These are phyloP conservation scores for Rhizopogon rudus DNA, from an alignment of 768 basidiomycete species.

Conservation along the genomic window DNA sequence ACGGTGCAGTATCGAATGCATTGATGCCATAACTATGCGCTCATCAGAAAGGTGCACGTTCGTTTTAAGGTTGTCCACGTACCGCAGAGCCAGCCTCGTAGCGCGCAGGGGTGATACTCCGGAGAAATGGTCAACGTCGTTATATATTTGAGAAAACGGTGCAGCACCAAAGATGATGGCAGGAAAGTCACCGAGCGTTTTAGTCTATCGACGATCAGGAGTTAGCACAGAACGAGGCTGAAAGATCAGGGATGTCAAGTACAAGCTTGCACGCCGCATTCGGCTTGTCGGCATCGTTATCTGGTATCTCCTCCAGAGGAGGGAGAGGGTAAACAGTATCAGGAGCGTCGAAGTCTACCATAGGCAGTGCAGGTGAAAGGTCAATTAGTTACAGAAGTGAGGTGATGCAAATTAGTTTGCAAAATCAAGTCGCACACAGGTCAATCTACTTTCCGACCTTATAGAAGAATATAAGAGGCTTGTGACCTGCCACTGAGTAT, in stretches of 20 bases:
- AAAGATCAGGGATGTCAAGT: conserved; percentile 5
- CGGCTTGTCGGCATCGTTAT: conserved; percentile 36
- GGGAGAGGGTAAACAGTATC: conserved; percentile 38
- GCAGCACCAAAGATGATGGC: conserved; percentile 69
- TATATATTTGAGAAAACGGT: conserved; percentile 64
- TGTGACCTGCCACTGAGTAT: too few relatives aligned
- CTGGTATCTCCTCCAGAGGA: conserved; percentile 35
- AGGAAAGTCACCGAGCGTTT: conserved; percentile 31
- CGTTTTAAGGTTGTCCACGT: conserved; percentile 8
- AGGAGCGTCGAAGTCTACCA: conserved; percentile 38
- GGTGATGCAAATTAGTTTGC: background rate
- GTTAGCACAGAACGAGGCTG: conserved; percentile 5
- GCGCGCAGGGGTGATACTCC: conserved; percentile 58
- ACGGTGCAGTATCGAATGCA: conserved; percentile 80
- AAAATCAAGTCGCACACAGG: background rate
- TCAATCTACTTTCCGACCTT: too few relatives aligned
- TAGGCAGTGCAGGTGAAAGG: conserved; percentile 10
- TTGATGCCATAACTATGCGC: conserved; percentile 65
- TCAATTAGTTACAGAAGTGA: background rate
- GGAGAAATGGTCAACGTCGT: conserved; percentile 50
- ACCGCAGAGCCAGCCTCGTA: conserved; percentile 75
- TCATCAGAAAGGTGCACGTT: background rate
- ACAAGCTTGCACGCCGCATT: conserved; percentile 30
- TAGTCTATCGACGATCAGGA: conserved; percentile 17
- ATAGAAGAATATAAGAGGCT: too few relatives aligned